phyloP scores from a whole-genome alignment of 2,329 filamentous ascomycete genomes.

The Beauveria sp. region DNA sequence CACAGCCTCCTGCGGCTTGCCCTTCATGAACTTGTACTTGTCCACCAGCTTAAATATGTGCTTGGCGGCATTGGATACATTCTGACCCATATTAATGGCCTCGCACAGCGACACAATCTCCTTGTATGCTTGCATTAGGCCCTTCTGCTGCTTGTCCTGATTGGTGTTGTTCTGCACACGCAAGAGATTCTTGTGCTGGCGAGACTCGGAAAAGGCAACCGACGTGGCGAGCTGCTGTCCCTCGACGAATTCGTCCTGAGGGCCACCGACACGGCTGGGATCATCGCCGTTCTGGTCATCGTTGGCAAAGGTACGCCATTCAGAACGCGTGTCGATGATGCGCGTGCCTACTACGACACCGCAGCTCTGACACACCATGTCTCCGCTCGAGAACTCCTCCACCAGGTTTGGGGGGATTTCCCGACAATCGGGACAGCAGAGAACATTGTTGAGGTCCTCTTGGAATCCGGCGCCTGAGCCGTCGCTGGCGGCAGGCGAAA shows the following conservation, averaged over 20 bases:
- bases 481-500: slow-evolving; percentile 31
- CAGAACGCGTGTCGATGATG: slow-evolving; percentile 90
- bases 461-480: slow-evolving; percentile 43
- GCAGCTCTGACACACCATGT: slow-evolving; percentile 88
- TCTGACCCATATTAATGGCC: slow-evolving; percentile 69
- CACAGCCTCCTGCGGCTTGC: slow-evolving; percentile 87
- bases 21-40: slow-evolving; percentile 88
- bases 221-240: slow-evolving; percentile 83
- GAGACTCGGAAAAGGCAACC: slow-evolving; percentile 76
- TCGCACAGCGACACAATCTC: slow-evolving; percentile 86
- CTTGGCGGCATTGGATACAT: slow-evolving; percentile 83
- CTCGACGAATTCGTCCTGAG: slow-evolving; percentile 80
- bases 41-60: slow-evolving; percentile 93
- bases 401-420: slow-evolving; percentile 87
- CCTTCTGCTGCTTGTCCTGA: slow-evolving; percentile 77
- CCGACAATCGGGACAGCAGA: slow-evolving; percentile 87
- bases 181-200: slow-evolving; percentile 64
- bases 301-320: slow-evolving; percentile 98
- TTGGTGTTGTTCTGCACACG: slow-evolving; percentile 81
- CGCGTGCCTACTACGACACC: slow-evolving; percentile 85
- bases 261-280: slow-evolving; percentile 95
- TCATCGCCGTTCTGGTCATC: slow-evolving; percentile 96
- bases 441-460: slow-evolving; percentile 77
- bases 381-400: slow-evolving; percentile 86
- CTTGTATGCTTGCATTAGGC: slow-evolving; percentile 75